phyloP scores from a whole-genome alignment of 257 asterid species.

The Vinca minor region DNA sequence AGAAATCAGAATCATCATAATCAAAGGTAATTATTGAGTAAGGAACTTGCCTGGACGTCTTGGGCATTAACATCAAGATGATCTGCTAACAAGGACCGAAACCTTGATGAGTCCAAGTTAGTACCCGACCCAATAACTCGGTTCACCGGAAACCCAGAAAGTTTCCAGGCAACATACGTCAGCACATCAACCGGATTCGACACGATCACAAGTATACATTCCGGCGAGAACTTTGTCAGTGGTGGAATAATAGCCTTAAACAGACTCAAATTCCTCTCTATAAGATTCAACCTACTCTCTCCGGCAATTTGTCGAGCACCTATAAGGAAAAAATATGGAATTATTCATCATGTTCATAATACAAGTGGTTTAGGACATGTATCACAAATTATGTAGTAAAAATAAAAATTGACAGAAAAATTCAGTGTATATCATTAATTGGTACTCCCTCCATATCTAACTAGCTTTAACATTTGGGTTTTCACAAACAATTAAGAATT shows the following conservation, averaged over 20 bases:
- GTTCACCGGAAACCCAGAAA: conserved; percentile 62
- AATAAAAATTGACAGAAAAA: too few relatives aligned
- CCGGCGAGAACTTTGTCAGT: conserved; percentile 55
- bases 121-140: conserved; percentile 90
- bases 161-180: conserved; percentile 77
- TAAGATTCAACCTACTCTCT: conserved; percentile 62
- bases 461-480: too few relatives aligned
- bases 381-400: too few relatives aligned
- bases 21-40: too few relatives aligned
- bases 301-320: conserved; percentile 77
- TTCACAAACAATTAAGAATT: too few relatives aligned
- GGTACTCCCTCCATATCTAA: too few relatives aligned
- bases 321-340: too few relatives aligned
- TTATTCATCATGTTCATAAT: too few relatives aligned
- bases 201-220: conserved; percentile 48
- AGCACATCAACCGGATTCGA: conserved; percentile 80
- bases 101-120: conserved; percentile 74
- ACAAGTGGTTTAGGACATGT: too few relatives aligned
- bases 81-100: conserved; percentile 72
- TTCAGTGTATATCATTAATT: too few relatives aligned
- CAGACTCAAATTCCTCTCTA: conserved; percentile 55
- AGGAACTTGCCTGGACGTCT: conserved; percentile 66
- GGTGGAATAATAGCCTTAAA: conserved; percentile 58
- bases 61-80: conserved; percentile 87
- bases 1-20: not conserved